These are phyloP conservation scores for Vitis labrusca DNA, from an alignment of 164 flowering plant species.

Conservation along the genomic window DNA sequence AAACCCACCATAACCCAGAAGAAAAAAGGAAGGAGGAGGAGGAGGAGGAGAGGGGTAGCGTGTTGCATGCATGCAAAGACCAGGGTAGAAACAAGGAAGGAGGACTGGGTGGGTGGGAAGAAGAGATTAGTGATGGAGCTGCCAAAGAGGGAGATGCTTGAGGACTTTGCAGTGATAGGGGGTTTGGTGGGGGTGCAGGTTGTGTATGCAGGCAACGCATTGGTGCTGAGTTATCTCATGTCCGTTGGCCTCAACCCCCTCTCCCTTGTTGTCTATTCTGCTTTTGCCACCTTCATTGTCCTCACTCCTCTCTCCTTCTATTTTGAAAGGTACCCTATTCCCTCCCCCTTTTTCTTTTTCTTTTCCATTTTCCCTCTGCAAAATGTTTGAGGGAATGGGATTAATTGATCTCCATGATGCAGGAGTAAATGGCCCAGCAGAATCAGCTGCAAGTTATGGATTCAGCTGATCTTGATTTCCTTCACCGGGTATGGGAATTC, in stretches of 20 bases:
- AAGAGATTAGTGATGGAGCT: background rate
- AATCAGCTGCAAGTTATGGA: slow-evolving; percentile 36
- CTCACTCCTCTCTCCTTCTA: slow-evolving; percentile 45
- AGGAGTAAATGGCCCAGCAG: slow-evolving; percentile 70
- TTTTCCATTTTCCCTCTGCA: background rate
- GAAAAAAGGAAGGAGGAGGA: background rate
- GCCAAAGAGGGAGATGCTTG: slow-evolving; percentile 22
- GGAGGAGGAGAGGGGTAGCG: background rate
- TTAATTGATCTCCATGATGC: slow-evolving; percentile 15
- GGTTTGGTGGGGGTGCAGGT: slow-evolving; percentile 50
- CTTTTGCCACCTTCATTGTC: slow-evolving; percentile 51
- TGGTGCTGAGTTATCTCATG: slow-evolving; percentile 49
- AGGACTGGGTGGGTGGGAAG: background rate
- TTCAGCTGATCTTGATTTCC: slow-evolving; percentile 59
- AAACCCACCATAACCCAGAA: background rate
- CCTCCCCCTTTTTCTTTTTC: background rate
- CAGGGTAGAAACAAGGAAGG: background rate
- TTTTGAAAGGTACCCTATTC: slow-evolving; percentile 47
- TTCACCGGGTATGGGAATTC: slow-evolving; percentile 57
- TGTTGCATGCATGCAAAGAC: background rate
- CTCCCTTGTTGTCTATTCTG: slow-evolving; percentile 45
- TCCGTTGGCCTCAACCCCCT: slow-evolving; percentile 41
- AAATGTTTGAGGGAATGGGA: background rate
- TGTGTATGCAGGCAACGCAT: slow-evolving; percentile 47
- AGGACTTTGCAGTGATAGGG: slow-evolving; percentile 33